Conservation (phyloP, 2,329 filamentous ascomycete species). For the Colletotrichum liriopes region DNA sequence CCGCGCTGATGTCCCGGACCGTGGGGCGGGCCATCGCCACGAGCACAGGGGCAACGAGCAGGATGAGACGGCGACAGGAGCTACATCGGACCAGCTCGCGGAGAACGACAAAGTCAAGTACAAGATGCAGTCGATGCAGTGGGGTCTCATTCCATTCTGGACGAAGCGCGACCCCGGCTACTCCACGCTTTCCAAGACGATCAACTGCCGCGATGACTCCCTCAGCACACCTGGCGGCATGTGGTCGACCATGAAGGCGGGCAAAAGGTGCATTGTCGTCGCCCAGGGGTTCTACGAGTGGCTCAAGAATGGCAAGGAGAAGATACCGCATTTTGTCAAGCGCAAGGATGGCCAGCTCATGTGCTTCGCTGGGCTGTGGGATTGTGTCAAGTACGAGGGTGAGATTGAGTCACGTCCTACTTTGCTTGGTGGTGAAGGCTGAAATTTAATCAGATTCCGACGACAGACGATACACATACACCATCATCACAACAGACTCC, state of each 20-base stretch:
- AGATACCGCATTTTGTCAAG: slow-evolving; percentile 87
- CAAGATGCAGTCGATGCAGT: slow-evolving; percentile 94
- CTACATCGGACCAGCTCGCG: slow-evolving; percentile 46
- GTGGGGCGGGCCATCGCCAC: slow-evolving; percentile 64
- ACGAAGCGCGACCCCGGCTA: slow-evolving; percentile 88
- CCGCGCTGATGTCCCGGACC: slow-evolving; percentile 79
- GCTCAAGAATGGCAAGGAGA: slow-evolving; percentile 87
- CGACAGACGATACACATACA: slow-evolving; percentile 88
- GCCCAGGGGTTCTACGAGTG: slow-evolving; percentile 98
- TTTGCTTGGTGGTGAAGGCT: not conserved
- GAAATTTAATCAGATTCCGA: slow-evolving; percentile 62
- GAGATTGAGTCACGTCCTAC: slow-evolving; percentile 38
- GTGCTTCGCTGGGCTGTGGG: slow-evolving; percentile 94
- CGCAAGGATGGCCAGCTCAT: slow-evolving; percentile 87
- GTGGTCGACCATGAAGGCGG: slow-evolving; percentile 93
- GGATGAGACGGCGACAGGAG: not conserved
- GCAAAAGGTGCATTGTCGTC: slow-evolving; percentile 88
- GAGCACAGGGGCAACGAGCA: slow-evolving; percentile 42
- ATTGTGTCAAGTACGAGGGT: slow-evolving; percentile 87
- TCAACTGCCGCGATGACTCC: slow-evolving; percentile 95
- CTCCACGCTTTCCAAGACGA: slow-evolving; percentile 84
- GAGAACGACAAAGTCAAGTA: slow-evolving; percentile 67
- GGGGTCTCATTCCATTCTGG: slow-evolving; percentile 96
- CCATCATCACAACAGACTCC: slow-evolving; percentile 91
- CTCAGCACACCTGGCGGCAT: slow-evolving; percentile 82